phyloP scores from a whole-genome alignment of 2,329 filamentous ascomycete genomes.

The Hypoxylon sp. region DNA sequence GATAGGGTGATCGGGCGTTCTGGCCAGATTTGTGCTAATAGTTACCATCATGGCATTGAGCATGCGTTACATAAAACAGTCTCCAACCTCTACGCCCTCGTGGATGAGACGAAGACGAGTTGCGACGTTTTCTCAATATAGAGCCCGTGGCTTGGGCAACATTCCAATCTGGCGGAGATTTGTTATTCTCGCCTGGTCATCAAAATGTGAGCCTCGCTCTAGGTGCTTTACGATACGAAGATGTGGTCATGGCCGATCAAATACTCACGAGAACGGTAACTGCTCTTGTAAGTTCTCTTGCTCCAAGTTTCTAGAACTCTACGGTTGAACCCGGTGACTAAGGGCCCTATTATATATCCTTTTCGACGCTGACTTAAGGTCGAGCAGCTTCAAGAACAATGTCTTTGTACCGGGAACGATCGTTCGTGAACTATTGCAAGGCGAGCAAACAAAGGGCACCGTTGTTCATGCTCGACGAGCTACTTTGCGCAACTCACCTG shows the following conservation, averaged over 20 bases:
- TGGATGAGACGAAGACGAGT: conserved; percentile 45
- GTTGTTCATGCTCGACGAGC: background rate
- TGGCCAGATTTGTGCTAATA: conserved; percentile 47
- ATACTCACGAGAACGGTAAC: background rate
- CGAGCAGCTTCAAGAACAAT: conserved; percentile 43
- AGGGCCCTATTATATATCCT: conserved; percentile 27
- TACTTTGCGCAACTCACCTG: conserved; percentile 26
- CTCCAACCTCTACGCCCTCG: conserved; percentile 44
- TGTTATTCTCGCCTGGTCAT: conserved; percentile 16
- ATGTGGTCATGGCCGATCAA: background rate
- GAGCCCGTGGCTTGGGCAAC: conserved; percentile 39
- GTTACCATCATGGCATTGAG: conserved; percentile 49
- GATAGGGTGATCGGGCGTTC: conserved; percentile 45
- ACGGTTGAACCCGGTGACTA: conserved; percentile 24
- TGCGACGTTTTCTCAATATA: conserved; percentile 52
- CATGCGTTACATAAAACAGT: conserved; percentile 51
- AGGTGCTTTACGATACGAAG: conserved; percentile 11
- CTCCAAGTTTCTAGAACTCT: conserved; percentile 31
- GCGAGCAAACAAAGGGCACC: conserved; percentile 30
- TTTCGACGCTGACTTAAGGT: conserved; percentile 21
- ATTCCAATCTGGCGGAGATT: conserved; percentile 26
- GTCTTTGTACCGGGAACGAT: conserved; percentile 33
- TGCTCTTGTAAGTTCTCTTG: conserved; percentile 31
- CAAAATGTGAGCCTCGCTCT: conserved; percentile 31
- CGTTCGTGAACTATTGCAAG: background rate